phyloP scores from a whole-genome alignment of 768 basidiomycete species.

The Agaricus subrufescens region DNA sequence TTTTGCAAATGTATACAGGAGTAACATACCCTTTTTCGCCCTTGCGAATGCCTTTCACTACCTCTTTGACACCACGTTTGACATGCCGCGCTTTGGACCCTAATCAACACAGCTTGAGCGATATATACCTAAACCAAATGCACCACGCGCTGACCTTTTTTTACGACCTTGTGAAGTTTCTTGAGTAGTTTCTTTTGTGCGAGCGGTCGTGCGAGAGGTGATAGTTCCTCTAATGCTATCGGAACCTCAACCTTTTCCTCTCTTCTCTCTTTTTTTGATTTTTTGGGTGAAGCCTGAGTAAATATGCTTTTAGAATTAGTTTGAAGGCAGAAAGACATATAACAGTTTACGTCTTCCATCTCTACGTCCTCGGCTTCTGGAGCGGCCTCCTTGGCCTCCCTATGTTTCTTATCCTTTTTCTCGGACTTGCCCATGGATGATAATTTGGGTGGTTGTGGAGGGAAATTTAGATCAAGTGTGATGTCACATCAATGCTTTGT shows the following conservation, averaged over 20 bases:
- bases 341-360: conserved; percentile 33
- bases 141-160: conserved; percentile 57
- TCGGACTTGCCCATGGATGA: conserved; percentile 59
- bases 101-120: conserved; percentile 22
- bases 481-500: conserved; percentile 7
- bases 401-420: conserved; percentile 72
- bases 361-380: conserved; percentile 42
- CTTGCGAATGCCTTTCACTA: conserved; percentile 95
- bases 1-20: neutral
- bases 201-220: conserved; percentile 91
- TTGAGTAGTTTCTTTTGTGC: conserved; percentile 92
- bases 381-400: conserved; percentile 25
- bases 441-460: neutral
- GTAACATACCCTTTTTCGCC: conserved; percentile 87
- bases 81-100: conserved; percentile 94
- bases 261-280: conserved; percentile 48
- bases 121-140: neutral
- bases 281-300: conserved; percentile 43
- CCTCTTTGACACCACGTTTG: conserved; percentile 97
- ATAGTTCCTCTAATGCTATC: conserved; percentile 76
- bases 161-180: conserved; percentile 92
- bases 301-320: conserved; percentile 7
- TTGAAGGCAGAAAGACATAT: conserved; percentile 18
- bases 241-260: conserved; percentile 60
- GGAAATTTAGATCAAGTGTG: conserved; percentile 12